Percentiles rank a stretch among this genome's conserved stretches.
These are phyloP conservation scores for Alisma plantagoaquatica DNA, from an alignment of 106 monocot species.

Conservation along the genomic window DNA sequence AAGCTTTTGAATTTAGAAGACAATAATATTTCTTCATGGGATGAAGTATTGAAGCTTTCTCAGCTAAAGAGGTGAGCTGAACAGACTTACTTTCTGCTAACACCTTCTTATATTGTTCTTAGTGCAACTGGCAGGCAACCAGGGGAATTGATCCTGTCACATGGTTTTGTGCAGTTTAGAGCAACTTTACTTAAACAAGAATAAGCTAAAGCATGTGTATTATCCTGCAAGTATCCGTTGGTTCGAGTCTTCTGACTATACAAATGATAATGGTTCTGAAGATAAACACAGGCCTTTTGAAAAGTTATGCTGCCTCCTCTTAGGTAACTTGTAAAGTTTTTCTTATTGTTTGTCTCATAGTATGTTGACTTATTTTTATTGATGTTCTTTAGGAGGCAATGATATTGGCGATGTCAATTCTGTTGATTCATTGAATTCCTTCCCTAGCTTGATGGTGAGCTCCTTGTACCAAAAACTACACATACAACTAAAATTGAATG, in stretches of 20 bases:
- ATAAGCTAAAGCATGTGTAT: conserved; percentile 57
- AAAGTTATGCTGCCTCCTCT: conserved; percentile 69
- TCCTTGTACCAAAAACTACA: conserved; percentile 4
- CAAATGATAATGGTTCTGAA: conserved; percentile 8
- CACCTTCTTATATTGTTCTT: too few relatives aligned
- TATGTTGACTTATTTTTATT: background rate
- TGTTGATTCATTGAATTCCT: conserved; percentile 74
- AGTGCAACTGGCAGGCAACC: too few relatives aligned
- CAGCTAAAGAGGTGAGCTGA: conserved; percentile 54
- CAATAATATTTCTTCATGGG: conserved; percentile 63
- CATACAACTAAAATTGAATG: too few relatives aligned
- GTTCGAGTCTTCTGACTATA: background rate
- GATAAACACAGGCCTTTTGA: conserved; percentile 40
- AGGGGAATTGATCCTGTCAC: too few relatives aligned
- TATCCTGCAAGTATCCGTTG: conserved; percentile 38
- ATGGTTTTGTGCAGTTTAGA: conserved; percentile 57
- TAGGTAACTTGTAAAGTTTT: conserved; percentile 41
- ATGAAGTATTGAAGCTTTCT: conserved; percentile 79
- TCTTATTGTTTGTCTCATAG: conserved; percentile 1
- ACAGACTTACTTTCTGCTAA: background rate
- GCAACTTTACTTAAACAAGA: conserved; percentile 89
- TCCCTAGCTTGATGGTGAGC: conserved; percentile 73
- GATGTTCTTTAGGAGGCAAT: conserved; percentile 52
- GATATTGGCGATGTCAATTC: conserved; percentile 66
- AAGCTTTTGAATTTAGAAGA: conserved; percentile 79